These are phyloP conservation scores for Quillaja saponaria DNA, from an alignment of 306 rosid species.

Conservation along the genomic window DNA sequence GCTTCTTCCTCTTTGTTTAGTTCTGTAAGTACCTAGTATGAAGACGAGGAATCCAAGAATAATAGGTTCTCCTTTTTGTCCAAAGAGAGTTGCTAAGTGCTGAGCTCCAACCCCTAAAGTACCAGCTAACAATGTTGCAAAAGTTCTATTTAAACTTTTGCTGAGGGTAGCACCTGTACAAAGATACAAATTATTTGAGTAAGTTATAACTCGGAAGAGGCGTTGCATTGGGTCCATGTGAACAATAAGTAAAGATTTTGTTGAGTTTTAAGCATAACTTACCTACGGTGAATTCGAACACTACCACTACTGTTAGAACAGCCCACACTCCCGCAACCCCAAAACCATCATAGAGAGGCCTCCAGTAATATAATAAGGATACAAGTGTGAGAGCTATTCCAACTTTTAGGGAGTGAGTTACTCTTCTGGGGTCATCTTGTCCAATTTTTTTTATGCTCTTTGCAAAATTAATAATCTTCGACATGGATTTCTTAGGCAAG, in stretches of 20 bases:
- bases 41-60: constrained; percentile 75
- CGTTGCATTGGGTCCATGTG: no score
- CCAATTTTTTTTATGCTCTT: constrained; percentile 58
- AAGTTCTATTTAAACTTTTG: constrained; percentile 78
- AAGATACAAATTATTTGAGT: no score
- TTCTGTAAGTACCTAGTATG: constrained; percentile 53
- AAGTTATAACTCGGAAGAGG: no score
- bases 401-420: constrained; percentile 84
- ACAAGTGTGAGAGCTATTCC: constrained; percentile 87
- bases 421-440: constrained; percentile 83
- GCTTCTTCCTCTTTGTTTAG: neutral
- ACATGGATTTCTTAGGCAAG: constrained; percentile 39
- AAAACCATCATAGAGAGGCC: constrained; percentile 74
- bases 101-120: constrained; percentile 82
- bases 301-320: constrained; percentile 80
- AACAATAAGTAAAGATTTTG: no score
- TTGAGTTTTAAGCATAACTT: no score
- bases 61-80: constrained; percentile 64
- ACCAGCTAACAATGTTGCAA: constrained; percentile 77
- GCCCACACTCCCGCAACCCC: constrained; percentile 95
- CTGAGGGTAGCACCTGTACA: constrained; percentile 74
- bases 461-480: constrained; percentile 38
- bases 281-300: constrained; percentile 90
- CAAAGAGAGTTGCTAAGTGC: constrained; percentile 61
- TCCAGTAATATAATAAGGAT: constrained; percentile 69